Evolutionary conservation across 2,329 filamentous ascomycete genomes (phyloP).

Genomic region (Colletotrichum agaves): DNA sequence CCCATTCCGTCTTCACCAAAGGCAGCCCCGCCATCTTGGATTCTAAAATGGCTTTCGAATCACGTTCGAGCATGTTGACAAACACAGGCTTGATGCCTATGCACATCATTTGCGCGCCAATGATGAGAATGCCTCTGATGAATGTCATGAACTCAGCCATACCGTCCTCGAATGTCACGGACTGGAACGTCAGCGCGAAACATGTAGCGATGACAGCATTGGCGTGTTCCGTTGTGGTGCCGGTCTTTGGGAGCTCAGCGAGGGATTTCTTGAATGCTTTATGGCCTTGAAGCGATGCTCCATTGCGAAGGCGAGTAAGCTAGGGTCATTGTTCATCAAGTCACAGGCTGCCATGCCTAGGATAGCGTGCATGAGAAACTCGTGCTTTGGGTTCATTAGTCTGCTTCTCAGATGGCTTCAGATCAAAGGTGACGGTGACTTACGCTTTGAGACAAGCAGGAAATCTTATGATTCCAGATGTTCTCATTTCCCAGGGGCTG

Average conservation of each 20-base stretch:
- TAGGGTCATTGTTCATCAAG: slow-evolving; percentile 61
- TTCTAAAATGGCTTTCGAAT: slow-evolving; percentile 54
- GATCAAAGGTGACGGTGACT: slow-evolving; percentile 38
- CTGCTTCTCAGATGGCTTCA: background rate
- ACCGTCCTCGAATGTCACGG: slow-evolving; percentile 66
- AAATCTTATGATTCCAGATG: slow-evolving; percentile 75
- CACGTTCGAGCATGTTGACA: slow-evolving; percentile 55
- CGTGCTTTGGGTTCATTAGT: slow-evolving; percentile 57
- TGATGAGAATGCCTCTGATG: slow-evolving; percentile 65
- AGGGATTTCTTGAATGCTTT: slow-evolving; percentile 68
- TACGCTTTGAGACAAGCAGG: slow-evolving; percentile 74
- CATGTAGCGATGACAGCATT: slow-evolving; percentile 70
- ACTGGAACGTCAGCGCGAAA: slow-evolving; percentile 69
- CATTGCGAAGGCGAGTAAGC: slow-evolving; percentile 68
- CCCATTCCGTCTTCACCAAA: slow-evolving; percentile 56
- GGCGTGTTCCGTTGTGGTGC: slow-evolving; percentile 61
- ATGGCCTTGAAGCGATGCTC: slow-evolving; percentile 74
- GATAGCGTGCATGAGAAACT: slow-evolving; percentile 77
- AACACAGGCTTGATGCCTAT: slow-evolving; percentile 62
- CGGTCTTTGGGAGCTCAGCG: slow-evolving; percentile 51
- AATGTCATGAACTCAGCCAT: slow-evolving; percentile 71
- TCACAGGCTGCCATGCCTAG: slow-evolving; percentile 75
- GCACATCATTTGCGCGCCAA: slow-evolving; percentile 64
- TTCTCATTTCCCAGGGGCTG: slow-evolving; percentile 73
- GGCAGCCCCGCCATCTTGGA: slow-evolving; percentile 59